A percentile compares a stretch with the other conserved stretches of the same genome.
Evolutionary conservation across 768 basidiomycete genomes (phyloP).

Genomic region (Leccinum uliginosum): DNA sequence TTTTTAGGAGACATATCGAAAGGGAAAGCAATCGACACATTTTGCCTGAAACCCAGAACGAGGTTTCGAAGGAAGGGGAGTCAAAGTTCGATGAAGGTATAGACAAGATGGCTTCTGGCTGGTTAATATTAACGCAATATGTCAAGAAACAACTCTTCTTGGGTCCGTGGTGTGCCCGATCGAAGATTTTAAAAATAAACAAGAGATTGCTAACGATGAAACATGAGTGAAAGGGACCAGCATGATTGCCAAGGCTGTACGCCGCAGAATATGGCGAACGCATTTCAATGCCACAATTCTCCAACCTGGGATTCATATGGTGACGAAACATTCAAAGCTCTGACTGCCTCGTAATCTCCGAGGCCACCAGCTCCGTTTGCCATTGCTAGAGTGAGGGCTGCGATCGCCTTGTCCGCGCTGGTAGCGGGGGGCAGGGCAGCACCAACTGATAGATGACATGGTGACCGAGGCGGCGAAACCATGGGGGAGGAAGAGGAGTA

Average conservation of each 20-base stretch:
- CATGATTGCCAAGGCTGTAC: background rate
- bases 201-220: conserved; percentile 11
- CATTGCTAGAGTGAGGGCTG: conserved; percentile 54
- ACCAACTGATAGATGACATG: conserved; percentile 3
- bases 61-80: conserved; percentile 3
- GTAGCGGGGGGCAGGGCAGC: conserved; percentile 32
- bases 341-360: conserved; percentile 51
- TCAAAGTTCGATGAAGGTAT: conserved; percentile 23
- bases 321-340: conserved; percentile 31
- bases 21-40: conserved; percentile 14
- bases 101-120: conserved; percentile 12
- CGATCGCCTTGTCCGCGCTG: conserved; percentile 55
- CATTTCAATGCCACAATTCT: conserved; percentile 52
- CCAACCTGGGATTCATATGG: conserved; percentile 47
- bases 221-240: background rate
- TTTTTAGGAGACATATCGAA: conserved; percentile 17
- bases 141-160: conserved; percentile 13
- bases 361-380: conserved; percentile 62
- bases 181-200: conserved; percentile 27
- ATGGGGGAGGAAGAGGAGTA: conserved; percentile 9
- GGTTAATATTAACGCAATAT: conserved; percentile 23
- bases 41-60: conserved; percentile 8
- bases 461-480: conserved; percentile 12
- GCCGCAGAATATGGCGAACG: background rate
- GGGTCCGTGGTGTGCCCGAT: conserved; percentile 18